Evolutionary conservation across 148 eudicot species (phyloP), one percentile per base, ranked within the genome.

Genomic region (Selenicereus undatus): DNA sequence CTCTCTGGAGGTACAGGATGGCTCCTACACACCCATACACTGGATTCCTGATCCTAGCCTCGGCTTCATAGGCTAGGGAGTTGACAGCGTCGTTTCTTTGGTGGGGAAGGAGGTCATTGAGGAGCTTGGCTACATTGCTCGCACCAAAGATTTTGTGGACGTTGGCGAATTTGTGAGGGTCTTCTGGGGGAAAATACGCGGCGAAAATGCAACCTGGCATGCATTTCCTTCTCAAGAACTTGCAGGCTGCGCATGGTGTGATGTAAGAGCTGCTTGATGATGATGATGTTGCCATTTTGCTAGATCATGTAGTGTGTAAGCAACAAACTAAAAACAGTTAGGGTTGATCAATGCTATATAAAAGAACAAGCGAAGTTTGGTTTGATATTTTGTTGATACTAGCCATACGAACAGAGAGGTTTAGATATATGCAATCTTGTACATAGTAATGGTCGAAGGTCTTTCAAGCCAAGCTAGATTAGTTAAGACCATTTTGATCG

Each of bases 81-180:
- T 89, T 89, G 29, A 92, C 98, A 0, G 98, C 95, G 64, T 92
- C 96, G 39, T 92, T 90, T 16, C 98, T 77, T 45, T 93, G 95
- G 73, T 93, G 91, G 16, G 96, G 94, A 51, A 80, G 90, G 78
- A 93, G 91, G 22, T 93, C 98, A 82, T 90, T 89, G 68, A 93
- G 91, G 73, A 91, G 91, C 85, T 93, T 93, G 0, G 92, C 84
- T 3, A 93, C 97, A 68, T 93, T 91, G 86, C 96, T 93, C 0
- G 97, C 98, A 0, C 98, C 98, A 81, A 92, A 94, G 82, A 94
- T 89, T 68, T 94, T 94, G 92, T 94, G 98, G 10, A 94, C 98
- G 60, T 92, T 94, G 43, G 93, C 93, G 72, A 94, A 94, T 42
- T 91, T 92, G 24, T 90, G 91, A 0, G 98, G 98, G 83, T 94